These are phyloP conservation scores for Penicillium italicum DNA, from an alignment of 2,329 filamentous ascomycete genomes.

Conservation along the genomic window DNA sequence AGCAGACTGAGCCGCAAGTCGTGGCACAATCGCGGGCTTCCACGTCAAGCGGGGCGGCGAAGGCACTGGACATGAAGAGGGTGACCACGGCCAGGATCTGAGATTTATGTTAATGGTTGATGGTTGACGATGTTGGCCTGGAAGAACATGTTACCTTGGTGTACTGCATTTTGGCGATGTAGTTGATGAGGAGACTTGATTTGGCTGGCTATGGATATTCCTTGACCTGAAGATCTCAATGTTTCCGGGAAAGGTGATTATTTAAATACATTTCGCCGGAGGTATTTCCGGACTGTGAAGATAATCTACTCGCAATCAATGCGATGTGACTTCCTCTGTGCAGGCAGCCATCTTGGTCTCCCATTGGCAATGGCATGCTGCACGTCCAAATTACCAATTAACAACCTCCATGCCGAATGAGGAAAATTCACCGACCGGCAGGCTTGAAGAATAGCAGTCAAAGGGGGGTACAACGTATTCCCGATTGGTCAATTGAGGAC, in stretches of 20 bases:
- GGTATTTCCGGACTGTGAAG: neutral
- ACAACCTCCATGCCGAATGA: conserved; percentile 6
- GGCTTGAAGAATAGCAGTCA: neutral
- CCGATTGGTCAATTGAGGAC: conserved; percentile 7
- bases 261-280: conserved; percentile 8
- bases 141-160: conserved; percentile 17
- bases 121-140: neutral
- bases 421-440: conserved; percentile 19
- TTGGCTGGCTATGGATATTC: neutral
- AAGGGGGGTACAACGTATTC: neutral
- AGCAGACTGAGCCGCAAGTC: conserved; percentile 54
- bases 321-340: conserved; percentile 19
- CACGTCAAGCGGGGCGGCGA: conserved; percentile 31
- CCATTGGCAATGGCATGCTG: conserved; percentile 1
- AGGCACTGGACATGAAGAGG: conserved; percentile 21
- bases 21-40: conserved; percentile 46
- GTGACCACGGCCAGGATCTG: conserved; percentile 19
- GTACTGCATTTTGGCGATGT: conserved; percentile 24
- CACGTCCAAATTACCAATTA: neutral
- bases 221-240: neutral
- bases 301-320: neutral
- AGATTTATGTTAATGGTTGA: neutral
- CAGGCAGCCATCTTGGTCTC: neutral
- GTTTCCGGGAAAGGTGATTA: neutral
- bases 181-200: neutral